Base-by-base conservation (phyloP, 2,329 filamentous ascomycete species). In the Arthrobotrys musiformis region DNA sequence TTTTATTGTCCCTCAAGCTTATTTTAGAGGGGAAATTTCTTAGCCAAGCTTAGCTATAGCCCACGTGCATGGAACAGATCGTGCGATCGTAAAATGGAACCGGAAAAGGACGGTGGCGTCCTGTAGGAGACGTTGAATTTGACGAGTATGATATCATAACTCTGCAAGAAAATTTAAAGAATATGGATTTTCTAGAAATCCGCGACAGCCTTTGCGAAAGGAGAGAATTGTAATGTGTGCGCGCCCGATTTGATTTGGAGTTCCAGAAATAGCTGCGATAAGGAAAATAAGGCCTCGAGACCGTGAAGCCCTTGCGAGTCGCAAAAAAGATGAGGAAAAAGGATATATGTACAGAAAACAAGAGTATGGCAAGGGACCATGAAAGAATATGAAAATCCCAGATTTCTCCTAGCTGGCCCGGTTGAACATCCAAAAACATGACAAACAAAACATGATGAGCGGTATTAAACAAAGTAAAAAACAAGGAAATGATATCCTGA, bases 401-500 rank as follows among this genome's bases (percentile, higher is more conserved):
- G 17, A 40, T 56, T 2, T 58, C 54, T 58, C 54, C 52, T 19
- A 58, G 7, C 9, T 19, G 19, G 40, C 54, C 52, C 30, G 40
- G 7, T 15, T 19, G 19, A 58, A 40, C 30, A 19, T 58, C 54
- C 30, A 40, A 58, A 42, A 58, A 24, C 54, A 26, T 40, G 26
- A 19, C 30, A 58, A 58, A n/a, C 6, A 58, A 40, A 35, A 37
- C 26, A 56, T 19, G 28, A 40, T 11, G 26, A 37, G 33, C 19
- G 35, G n/a, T 13, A 56, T 56, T 22, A 40, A 26, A 22, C 13
- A 40, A n/a, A n/a, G n/a, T 26, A 40, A 33, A 26, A 26, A 24
- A 58, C 7, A 58, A 58, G 54, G 54, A 58, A 40, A 58, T 40
- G 54, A 58, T 37, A 58, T 58, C 54, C 6, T 58, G 54, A 58